phyloP scores from a whole-genome alignment of 768 basidiomycete genomes.

The Brasilioporus rufonigricans region DNA sequence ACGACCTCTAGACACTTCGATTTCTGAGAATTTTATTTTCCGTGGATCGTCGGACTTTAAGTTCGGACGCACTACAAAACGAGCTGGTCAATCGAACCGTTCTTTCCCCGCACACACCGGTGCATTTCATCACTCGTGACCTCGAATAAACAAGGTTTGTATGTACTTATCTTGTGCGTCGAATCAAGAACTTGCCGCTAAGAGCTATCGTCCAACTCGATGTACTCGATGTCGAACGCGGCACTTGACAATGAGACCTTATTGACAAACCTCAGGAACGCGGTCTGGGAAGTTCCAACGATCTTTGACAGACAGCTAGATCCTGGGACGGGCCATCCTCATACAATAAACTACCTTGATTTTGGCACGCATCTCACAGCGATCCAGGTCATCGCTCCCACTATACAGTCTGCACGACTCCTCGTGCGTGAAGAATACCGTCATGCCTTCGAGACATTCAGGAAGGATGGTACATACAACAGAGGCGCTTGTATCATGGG shows the following conservation, averaged over 20 bases:
- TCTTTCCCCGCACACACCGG: too few species aligned
- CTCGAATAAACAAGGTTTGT: neutral
- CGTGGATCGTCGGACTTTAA: too few species aligned
- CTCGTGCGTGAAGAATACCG: constrained; percentile 5
- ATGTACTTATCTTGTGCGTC: neutral
- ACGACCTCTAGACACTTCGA: too few species aligned
- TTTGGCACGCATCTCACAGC: neutral
- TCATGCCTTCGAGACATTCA: neutral
- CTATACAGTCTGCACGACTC: neutral
- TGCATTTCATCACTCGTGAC: too few species aligned
- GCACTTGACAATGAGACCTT: neutral
- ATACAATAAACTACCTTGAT: neutral
- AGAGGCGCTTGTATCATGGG: constrained; percentile 2
- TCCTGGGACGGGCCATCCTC: neutral
- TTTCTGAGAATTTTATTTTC: too few species aligned
- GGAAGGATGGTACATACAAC: neutral
- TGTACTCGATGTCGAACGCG: neutral
- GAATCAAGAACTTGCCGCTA: neutral
- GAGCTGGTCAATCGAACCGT: too few species aligned
- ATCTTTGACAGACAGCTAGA: neutral
- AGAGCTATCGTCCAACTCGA: neutral
- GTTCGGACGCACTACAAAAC: too few species aligned
- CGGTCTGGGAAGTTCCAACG: constrained; percentile 1
- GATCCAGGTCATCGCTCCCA: neutral
- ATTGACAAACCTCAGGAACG: neutral